Base-by-base conservation (phyloP, 306 rosid species). In the Biancaea sappan region DNA sequence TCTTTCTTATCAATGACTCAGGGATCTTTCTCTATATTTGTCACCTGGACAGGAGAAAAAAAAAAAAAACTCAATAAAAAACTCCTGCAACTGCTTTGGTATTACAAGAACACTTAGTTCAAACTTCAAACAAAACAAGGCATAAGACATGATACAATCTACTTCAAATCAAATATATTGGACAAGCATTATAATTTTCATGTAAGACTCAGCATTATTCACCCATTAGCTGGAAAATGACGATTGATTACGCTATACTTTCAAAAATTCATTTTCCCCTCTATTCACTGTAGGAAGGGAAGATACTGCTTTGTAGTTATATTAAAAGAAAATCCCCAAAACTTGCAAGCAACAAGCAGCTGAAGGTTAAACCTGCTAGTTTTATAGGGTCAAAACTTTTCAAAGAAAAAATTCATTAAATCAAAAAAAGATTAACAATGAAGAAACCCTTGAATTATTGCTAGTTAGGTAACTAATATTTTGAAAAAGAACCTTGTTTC, bases 11-110 rank as follows among this genome's bases (percentile, higher is more conserved):
- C 44, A 79, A 56, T 32, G 83, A 72, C 76, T 66, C 85, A 6
- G 86, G 89, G 31, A 85, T 69, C 52, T 79, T 79, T 85, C 4
- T 75, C 75, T 21, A 80, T 72, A 63, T 85, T 85, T 24, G 71
- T 78, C 60, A 83, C 89, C 88, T 81, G 82, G 32, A 44, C 31
- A 67, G 48, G 46, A 21, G 11, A 76, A 46, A 71, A 4, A 19
- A 63, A 21, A 12, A 76, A 46, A 71, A 4, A 19, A 63, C 15
- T 34, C 19, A 26, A 21, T 77, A 26, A 78, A 14, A 43, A 34
- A 38, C 32, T 40, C 46, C 8, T 7, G 12, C 73, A 24, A 4
- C 12, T 0, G 14, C 26, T 50, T 2, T 35, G 5, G 15, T 18
- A 13, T 8, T 56, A 24, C 32, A 12, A 24, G 6, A 3, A 6